phyloP scores from a whole-genome alignment of 1,284 basidiomycete genomes.

The Trametes sp. region DNA sequence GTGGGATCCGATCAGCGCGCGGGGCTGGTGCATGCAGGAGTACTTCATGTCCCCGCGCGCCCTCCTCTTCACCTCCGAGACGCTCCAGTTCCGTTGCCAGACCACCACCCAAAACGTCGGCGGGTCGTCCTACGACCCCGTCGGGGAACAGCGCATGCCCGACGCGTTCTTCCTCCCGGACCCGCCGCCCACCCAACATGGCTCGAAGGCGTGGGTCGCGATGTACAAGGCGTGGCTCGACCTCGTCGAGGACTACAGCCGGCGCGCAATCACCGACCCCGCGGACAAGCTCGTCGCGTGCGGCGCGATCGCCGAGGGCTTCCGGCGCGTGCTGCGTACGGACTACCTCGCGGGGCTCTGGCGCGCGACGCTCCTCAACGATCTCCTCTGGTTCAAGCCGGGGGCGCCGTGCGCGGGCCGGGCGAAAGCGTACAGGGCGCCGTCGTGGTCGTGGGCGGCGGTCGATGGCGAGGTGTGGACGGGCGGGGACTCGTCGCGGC shows the following conservation, averaged over 20 bases:
- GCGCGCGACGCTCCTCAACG: slow-evolving; percentile 15
- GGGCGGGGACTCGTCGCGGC: background rate
- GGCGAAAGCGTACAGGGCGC: slow-evolving; percentile 14
- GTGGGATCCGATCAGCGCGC: slow-evolving; percentile 15
- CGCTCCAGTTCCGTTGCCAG: slow-evolving; percentile 26
- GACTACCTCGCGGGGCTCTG: slow-evolving; percentile 30
- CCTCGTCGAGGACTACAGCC: slow-evolving; percentile 24
- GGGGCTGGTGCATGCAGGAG: slow-evolving; percentile 28
- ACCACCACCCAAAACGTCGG: slow-evolving; percentile 21
- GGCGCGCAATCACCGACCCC: slow-evolving; percentile 14
- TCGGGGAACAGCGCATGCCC: slow-evolving; percentile 9
- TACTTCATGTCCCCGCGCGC: slow-evolving; percentile 22
- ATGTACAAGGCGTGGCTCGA: slow-evolving; percentile 20
- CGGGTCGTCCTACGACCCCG: slow-evolving; percentile 17
- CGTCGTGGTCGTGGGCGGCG: slow-evolving; percentile 28
- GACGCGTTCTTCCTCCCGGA: slow-evolving; percentile 18
- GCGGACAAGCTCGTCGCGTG: slow-evolving; percentile 28
- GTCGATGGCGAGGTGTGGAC: background rate
- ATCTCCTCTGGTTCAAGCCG: slow-evolving; percentile 26
- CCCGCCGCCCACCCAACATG: background rate
- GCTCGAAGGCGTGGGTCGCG: background rate
- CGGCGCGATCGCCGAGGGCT: slow-evolving; percentile 24
- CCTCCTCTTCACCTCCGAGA: slow-evolving; percentile 25
- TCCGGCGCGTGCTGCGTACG: slow-evolving; percentile 17
- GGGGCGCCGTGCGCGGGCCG: slow-evolving; percentile 4